Evolutionary conservation across 257 asterid genomes (phyloP), one percentile per base, ranked within the genome.

Genomic region (Cinchona pubescens): DNA sequence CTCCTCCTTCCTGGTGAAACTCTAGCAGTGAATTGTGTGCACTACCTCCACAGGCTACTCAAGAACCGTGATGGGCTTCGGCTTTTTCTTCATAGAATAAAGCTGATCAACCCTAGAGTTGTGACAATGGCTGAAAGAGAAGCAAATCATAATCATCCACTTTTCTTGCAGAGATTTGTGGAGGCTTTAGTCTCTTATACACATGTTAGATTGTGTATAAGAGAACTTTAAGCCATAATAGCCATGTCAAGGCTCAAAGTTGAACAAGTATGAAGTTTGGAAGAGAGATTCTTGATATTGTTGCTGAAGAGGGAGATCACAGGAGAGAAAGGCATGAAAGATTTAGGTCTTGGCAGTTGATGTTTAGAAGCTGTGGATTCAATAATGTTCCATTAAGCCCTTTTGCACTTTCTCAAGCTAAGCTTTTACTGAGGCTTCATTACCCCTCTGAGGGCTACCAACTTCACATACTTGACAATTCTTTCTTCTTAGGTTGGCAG

Each of bases 361-460:
- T 92, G 88, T 46, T 95, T 66, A 86, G 96, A 29, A 84, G 87
- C 73, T 76, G 87, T 2, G 98, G 93, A 1, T 95, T 95, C 72
- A 64, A 65, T n/a, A 87, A 85, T 73, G 85, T 90, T 21, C 84
- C 92, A 1, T 79, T 95, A 71, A 92, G 98, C 82, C 87, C 91
- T 0, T 92, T 87, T 51, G 98, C 99, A 0, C 79, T 91, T 4
- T 92, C 99, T 3, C 99, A 95, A 60, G 99, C 99, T 3, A 92
- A 88, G 83, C 88, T 95, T 32, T 75, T 95, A 29, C 66, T 95
- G 40, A 85, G 97, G 72, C 96, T 95, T 40, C 99, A 95, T 80
- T 95, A 95, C 76, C 99, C 99, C 43, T 95, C 96, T 0, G 98
- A 95, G 37, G 99, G 99, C 0, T 95, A 92, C 71, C 96, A 90